Conservation (phyloP, 805 yeast genomes). For the Saturnispora besseyi region DNA sequence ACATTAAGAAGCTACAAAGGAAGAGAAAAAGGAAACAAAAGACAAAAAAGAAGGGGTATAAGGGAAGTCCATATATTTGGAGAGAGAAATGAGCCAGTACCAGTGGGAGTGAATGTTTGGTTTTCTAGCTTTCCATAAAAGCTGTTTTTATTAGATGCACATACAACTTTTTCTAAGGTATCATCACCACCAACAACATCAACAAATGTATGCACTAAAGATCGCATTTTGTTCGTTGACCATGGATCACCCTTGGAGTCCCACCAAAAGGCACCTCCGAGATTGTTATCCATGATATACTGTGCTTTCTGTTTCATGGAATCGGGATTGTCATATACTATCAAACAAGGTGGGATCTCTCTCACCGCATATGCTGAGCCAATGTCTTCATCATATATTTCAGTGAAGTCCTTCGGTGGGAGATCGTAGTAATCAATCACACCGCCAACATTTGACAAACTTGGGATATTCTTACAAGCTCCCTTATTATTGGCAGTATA, state of each 20-base stretch:
- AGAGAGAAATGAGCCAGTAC: neutral
- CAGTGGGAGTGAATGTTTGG: neutral
- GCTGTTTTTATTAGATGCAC: neutral
- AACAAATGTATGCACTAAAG: conserved; percentile 40
- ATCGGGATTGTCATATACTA: conserved; percentile 58
- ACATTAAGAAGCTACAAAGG: neutral
- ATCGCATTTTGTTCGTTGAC: conserved; percentile 24
- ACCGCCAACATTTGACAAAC: conserved; percentile 16
- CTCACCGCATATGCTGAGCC: conserved; percentile 51
- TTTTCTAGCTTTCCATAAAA: neutral
- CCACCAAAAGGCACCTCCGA: conserved; percentile 95
- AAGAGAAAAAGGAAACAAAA: neutral
- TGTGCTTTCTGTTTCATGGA: conserved; percentile 49
- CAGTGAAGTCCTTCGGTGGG: conserved; percentile 28
- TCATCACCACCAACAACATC: conserved; percentile 27
- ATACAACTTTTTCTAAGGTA: neutral
- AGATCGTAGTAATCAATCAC: conserved; percentile 17
- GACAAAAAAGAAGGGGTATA: neutral
- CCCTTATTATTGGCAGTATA: conserved; percentile 1
- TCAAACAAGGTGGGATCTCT: conserved; percentile 29
- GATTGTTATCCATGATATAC: conserved; percentile 36
- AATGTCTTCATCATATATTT: conserved; percentile 41
- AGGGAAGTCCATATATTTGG: neutral
- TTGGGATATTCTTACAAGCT: neutral
- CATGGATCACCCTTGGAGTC: conserved; percentile 71